Percentiles rank a stretch among this genome's conserved stretches.
These are phyloP conservation scores for Gynochthodes officinalis DNA, from an alignment of 257 asterid genomes.

Conservation along the genomic window DNA sequence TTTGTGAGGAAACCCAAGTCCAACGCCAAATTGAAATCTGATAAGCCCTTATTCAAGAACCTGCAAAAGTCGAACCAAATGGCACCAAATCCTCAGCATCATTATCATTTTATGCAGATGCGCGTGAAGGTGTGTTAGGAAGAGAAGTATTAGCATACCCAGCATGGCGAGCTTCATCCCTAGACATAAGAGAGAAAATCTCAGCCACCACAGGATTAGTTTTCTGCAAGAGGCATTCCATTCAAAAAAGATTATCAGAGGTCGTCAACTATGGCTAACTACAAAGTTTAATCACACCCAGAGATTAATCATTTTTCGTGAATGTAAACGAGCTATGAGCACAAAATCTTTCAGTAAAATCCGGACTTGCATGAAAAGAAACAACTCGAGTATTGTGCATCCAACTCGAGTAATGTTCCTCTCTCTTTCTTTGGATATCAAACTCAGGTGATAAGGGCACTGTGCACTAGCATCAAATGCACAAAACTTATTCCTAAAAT, in stretches of 20 bases:
- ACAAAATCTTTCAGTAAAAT: neutral
- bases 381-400: too few relatives aligned
- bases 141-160: conserved; percentile 46
- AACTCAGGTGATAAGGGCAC: too few relatives aligned
- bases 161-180: conserved; percentile 96
- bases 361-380: neutral
- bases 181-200: conserved; percentile 93
- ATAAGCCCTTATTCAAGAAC: conserved; percentile 82
- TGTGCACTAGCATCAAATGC: too few relatives aligned
- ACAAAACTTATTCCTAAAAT: too few relatives aligned
- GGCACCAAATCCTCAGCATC: neutral
- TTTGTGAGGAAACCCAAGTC: conserved; percentile 96
- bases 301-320: too few relatives aligned
- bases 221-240: conserved; percentile 50
- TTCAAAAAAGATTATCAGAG: neutral
- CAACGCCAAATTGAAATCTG: conserved; percentile 90
- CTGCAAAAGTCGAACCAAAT: conserved; percentile 32
- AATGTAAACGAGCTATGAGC: too few relatives aligned
- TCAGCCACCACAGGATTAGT: conserved; percentile 94
- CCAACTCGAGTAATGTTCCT: too few relatives aligned
- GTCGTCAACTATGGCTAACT: neutral
- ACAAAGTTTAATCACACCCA: too few relatives aligned
- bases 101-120: neutral
- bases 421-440: too few relatives aligned
- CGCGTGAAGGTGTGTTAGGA: too few relatives aligned